Evolutionary conservation across 768 basidiomycete genomes (phyloP).

Genomic region (Amanita exitialis): DNA sequence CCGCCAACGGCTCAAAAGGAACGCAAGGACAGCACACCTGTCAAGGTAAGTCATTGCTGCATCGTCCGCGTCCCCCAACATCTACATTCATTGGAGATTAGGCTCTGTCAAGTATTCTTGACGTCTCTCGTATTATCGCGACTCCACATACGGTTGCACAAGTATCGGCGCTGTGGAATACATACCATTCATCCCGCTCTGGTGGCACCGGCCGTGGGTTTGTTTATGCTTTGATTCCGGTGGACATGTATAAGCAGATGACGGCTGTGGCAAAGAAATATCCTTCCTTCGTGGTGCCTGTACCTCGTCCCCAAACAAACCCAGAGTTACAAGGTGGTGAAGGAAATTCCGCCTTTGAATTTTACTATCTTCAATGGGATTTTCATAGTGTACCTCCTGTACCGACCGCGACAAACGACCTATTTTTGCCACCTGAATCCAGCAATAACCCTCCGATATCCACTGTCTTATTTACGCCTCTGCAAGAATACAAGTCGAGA

Average conservation of each 20-base stretch:
- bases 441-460: slow-evolving; percentile 42
- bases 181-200: slow-evolving; percentile 78
- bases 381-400: slow-evolving; percentile 65
- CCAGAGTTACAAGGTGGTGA: slow-evolving; percentile 18
- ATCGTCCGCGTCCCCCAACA: neutral
- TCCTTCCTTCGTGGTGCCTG: slow-evolving; percentile 73
- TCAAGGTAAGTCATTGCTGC: slow-evolving; percentile 36
- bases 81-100: slow-evolving; percentile 19
- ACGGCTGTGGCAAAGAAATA: slow-evolving; percentile 49
- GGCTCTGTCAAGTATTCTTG: slow-evolving; percentile 78
- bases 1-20: slow-evolving; percentile 7
- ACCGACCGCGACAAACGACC: slow-evolving; percentile 38
- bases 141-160: slow-evolving; percentile 64
- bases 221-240: slow-evolving; percentile 74
- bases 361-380: slow-evolving; percentile 85
- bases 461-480: slow-evolving; percentile 85
- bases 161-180: slow-evolving; percentile 78
- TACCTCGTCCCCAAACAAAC: slow-evolving; percentile 39
- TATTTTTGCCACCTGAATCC: slow-evolving; percentile 27
- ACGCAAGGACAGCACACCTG: slow-evolving; percentile 58
- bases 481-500: slow-evolving; percentile 87
- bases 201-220: slow-evolving; percentile 75
- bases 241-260: slow-evolving; percentile 68
- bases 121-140: slow-evolving; percentile 57
- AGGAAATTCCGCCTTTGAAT: slow-evolving; percentile 50